Conservation (phyloP, 192 early-diverging fungal genomes). For the Phycomyces nitens region DNA sequence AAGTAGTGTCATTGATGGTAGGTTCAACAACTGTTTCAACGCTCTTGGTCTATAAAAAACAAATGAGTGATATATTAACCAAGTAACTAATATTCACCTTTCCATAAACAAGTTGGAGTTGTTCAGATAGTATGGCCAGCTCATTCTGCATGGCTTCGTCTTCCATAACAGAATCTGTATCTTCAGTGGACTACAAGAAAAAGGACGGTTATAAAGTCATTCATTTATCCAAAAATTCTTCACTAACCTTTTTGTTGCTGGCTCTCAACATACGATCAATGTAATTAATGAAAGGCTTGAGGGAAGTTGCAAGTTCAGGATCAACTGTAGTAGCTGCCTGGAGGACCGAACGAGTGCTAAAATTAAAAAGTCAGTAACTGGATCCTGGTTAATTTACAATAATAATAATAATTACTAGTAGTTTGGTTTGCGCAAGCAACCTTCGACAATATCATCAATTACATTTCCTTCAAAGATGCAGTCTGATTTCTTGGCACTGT, state of each 20-base stretch:
- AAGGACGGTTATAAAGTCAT: not conserved
- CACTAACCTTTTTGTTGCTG: not conserved
- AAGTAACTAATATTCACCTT: not conserved
- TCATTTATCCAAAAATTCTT: not conserved
- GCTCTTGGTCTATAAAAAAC: not conserved
- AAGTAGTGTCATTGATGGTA: not conserved
- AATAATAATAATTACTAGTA: conserved; percentile 39
- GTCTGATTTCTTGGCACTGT: not conserved
- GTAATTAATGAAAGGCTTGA: conserved; percentile 34
- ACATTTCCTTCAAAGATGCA: conserved; percentile 19
- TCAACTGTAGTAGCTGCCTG: conserved; percentile 18
- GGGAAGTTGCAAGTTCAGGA: conserved; percentile 7
- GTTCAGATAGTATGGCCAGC: not conserved
- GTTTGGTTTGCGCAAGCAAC: conserved; percentile 56
- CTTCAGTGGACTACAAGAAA: not conserved
- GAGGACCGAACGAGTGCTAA: conserved; percentile 35
- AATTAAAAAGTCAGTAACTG: not conserved
- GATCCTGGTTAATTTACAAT: not conserved
- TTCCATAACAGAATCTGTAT: not conserved
- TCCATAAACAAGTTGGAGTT: conserved; percentile 2
- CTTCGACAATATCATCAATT: conserved; percentile 55
- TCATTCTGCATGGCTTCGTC: not conserved
- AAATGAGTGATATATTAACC: not conserved
- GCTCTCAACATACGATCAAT: conserved; percentile 29
- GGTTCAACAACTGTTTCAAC: not conserved